phyloP scores from a whole-genome alignment of 495 filamentous ascomycete genomes.

The Aspergillus nidulans region DNA sequence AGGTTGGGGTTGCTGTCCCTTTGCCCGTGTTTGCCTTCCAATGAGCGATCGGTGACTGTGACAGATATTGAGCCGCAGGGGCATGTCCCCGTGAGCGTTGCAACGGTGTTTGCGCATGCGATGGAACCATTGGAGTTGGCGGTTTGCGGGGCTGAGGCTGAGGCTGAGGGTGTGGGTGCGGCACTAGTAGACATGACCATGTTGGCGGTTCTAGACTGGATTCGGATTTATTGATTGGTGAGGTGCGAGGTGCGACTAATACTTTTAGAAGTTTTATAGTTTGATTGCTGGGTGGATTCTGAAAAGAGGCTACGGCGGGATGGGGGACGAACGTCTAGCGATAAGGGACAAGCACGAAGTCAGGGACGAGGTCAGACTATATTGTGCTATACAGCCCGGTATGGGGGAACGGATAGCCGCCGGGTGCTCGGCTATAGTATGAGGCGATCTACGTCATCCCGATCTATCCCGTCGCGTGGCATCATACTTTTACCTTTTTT shows the following conservation, averaged over 20 bases:
- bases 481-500: too few species aligned
- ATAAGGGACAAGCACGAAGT: background rate
- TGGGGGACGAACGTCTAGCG: background rate
- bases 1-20: background rate
- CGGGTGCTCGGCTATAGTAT: background rate
- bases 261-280: too few species aligned
- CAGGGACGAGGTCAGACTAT: background rate
- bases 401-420: too few species aligned
- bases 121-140: background rate
- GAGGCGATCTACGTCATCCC: background rate
- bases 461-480: background rate
- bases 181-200: too few species aligned
- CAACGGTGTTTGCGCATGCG: background rate
- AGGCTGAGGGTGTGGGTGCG: background rate
- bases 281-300: background rate
- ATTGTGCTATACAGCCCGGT: too few species aligned
- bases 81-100: background rate
- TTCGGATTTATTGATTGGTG: too few species aligned
- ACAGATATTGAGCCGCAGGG: background rate
- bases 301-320: background rate
- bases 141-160: background rate
- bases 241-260: too few species aligned
- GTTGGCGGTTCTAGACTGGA: too few species aligned
- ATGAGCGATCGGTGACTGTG: background rate
- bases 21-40: background rate